A percentile compares a stretch with the other conserved stretches of the same genome.
phyloP scores from a whole-genome alignment of 2,329 filamentous ascomycete genomes.

The Penicillium crustosum region DNA sequence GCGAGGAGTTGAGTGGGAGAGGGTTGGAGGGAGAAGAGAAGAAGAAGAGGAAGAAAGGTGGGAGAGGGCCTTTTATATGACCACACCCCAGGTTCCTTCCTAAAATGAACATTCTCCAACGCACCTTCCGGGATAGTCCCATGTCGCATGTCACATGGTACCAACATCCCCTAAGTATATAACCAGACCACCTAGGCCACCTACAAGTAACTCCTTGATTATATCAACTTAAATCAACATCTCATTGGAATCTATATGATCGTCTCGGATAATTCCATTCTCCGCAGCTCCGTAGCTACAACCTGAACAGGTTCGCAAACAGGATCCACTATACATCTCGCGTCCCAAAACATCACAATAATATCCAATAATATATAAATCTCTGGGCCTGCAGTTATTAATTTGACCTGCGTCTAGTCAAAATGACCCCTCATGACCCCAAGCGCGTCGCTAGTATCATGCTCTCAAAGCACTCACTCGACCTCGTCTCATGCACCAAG shows the following conservation, averaged over 20 bases:
- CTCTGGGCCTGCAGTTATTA: not conserved
- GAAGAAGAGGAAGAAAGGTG: not conserved
- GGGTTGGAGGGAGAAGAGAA: not conserved
- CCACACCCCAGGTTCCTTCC: not conserved
- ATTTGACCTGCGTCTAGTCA: not conserved
- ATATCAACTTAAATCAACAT: not conserved
- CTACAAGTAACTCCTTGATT: too few species aligned
- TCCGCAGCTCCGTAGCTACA: not conserved
- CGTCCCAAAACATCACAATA: not conserved
- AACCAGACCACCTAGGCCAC: not conserved
- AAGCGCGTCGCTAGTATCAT: constrained; percentile 28
- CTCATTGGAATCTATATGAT: not conserved
- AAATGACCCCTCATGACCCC: constrained; percentile 3
- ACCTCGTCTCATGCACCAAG: constrained; percentile 29
- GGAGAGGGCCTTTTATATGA: not conserved
- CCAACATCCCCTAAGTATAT: not conserved
- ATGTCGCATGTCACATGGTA: not conserved
- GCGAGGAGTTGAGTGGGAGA: not conserved
- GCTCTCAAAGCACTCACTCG: constrained; percentile 30
- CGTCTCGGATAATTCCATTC: not conserved
- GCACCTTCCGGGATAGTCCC: not conserved
- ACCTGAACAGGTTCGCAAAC: not conserved
- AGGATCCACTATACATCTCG: not conserved
- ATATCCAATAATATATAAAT: not conserved
- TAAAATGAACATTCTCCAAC: not conserved